A percentile compares a stretch with the other conserved stretches of the same genome.
Conservation (phyloP, 441 rosid genomes). For the Pelargonium fulgidum region DNA sequence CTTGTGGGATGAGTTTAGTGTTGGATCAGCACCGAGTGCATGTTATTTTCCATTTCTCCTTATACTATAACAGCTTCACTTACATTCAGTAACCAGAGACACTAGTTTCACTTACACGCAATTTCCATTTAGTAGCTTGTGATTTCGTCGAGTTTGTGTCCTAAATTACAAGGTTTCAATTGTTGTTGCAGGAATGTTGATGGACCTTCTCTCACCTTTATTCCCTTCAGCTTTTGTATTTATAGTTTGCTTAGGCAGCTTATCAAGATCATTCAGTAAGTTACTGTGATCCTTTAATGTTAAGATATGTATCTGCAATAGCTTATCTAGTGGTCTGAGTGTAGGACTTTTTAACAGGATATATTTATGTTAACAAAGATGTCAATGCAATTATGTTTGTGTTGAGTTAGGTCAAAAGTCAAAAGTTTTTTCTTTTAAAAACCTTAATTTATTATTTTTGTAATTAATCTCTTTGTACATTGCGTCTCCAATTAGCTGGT, state of each 20-base stretch:
- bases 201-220: slow-evolving; percentile 93
- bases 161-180: slow-evolving; percentile 3
- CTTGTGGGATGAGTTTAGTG: too few relatives aligned
- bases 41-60: too few relatives aligned
- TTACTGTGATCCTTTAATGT: slow-evolving; percentile 14
- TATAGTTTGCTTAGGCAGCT: slow-evolving; percentile 87
- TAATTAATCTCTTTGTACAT: slow-evolving; percentile 3
- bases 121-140: not conserved
- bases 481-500: slow-evolving; percentile 48
- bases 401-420: too few relatives aligned
- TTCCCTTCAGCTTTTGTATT: slow-evolving; percentile 81
- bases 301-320: slow-evolving; percentile 9
- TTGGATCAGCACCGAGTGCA: too few relatives aligned
- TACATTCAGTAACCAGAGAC: not conserved
- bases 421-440: too few relatives aligned
- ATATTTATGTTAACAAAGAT: not conserved
- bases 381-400: not conserved
- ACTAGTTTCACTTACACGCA: not conserved
- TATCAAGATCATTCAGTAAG: slow-evolving; percentile 93
- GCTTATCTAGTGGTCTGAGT: not conserved
- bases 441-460: not conserved
- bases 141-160: not conserved
- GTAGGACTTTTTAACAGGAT: not conserved
- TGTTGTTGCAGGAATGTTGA: slow-evolving; percentile 80
- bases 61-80: too few relatives aligned